Base-by-base conservation (phyloP, 257 asterid genomes). In the Gentiana dahurica region DNA sequence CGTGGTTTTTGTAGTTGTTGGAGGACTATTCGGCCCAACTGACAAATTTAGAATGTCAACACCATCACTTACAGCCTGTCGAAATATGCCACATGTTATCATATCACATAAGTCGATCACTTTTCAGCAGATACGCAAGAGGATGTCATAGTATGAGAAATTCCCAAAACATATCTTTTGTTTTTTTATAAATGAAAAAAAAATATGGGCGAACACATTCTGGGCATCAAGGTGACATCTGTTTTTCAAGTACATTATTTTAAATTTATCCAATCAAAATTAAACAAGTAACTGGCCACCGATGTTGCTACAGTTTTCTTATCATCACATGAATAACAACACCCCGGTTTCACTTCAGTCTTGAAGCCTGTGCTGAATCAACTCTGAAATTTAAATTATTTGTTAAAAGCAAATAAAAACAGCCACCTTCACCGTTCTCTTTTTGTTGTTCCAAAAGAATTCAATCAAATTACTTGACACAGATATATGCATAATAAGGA, bases 11-110 rank as follows among this genome's bases (percentile, higher is more conserved):
- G 97, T 88, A 53, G 92, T 71, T 56, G 95, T 84, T 34, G 94
- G 95, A 48, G 99, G 99, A 76, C 99, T 86, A 66, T 83, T 92
- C n/a, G 94, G 99, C 51, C 99, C 99, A 60, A 92, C 95, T 5
- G 99, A 92, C 51, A 92, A 91, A 73, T 92, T 92, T 68, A 92
- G 76, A 63, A 92, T 83, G 74, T 92, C 99, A 58, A 92, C 99
- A 36, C 99, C 99, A 68, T 92, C 99, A 54, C 82, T 86, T 64
- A 88, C 99, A 67, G 99, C 97, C 99, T 92, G 86, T 64, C 46
- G 56, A 65, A 65, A 75, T 41, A 59, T 34, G 63, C 57, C 1
- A 24, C 35, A 61, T 53, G 49, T 50, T 57, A 39, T 81, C 63
- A 78, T 53, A 15, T 57, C 56, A 4, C 36, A 35, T 11, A 64